Evolutionary conservation across 164 flowering plant genomes (phyloP), one percentile per base, ranked within the genome.

Genomic region (Litsea cubeba): DNA sequence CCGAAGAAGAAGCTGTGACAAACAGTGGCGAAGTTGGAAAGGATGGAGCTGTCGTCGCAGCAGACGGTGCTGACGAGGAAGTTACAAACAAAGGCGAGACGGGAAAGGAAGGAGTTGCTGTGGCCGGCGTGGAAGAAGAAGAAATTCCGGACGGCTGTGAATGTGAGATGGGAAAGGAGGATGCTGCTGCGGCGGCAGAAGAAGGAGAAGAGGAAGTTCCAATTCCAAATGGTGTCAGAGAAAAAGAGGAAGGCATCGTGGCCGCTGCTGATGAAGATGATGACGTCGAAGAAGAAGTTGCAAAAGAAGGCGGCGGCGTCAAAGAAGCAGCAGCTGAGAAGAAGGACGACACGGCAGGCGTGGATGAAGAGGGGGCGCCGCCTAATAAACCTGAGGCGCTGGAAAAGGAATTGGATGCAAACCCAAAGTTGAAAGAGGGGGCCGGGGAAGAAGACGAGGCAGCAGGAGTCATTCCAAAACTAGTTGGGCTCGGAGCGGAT

Each of bases 1-100:
- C 67, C 20, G 75, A 35, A 51, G 75, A 35, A 51, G 77, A 30
- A 65, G 80, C 20, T 60, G 77, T 54, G 14, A 72, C 74, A 24
- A 75, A 71, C 46, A 58, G 18, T 2, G 83, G 14, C 2, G 82
- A 54, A 24, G 65, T 54, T 57, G 71, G 57, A 23, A 64, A 24
- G 46, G 69, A 66, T 7, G 66, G 66, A 63, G 28, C 17, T 25
- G 15, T 14, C 5, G 30, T 14, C 3, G 67, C 67, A 23, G 35
- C 30, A 28, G 69, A 28, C 0, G 73, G 50, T 1, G 63, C 25
- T 4, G 62, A 23, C 26, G 76, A 23, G 26, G 80, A 32, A 46
- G 75, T 35, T 12, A 68, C 74, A 2, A 74, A 71, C 5, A n/a
- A 14, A 3, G 74, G 23, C 50, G 76, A 58, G 28, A 26, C 18